Conservation (phyloP, 192 early-diverging fungal species). For the Allomyces macrogynus region DNA sequence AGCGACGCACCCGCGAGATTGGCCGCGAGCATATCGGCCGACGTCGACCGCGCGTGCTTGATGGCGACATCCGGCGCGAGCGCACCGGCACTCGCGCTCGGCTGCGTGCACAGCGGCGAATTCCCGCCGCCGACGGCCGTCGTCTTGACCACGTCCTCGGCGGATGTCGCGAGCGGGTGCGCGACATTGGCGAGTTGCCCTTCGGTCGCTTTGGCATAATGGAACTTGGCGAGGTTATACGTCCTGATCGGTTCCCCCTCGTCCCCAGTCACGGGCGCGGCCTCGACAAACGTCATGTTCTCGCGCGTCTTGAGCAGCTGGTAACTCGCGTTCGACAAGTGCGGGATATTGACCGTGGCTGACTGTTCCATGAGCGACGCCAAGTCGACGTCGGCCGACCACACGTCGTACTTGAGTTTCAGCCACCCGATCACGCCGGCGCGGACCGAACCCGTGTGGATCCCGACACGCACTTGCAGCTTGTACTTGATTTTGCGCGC, state of each 20-base stretch:
- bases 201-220: not conserved
- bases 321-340: slow-evolving; percentile 9
- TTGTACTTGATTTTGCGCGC: slow-evolving; percentile 2
- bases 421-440: slow-evolving; percentile 15
- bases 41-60: not conserved
- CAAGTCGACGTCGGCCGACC: slow-evolving; percentile 16
- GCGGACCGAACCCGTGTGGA: slow-evolving; percentile 15
- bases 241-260: not conserved
- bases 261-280: not conserved
- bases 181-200: not conserved
- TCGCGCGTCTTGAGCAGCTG: slow-evolving; percentile 3
- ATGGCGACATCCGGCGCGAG: not conserved
- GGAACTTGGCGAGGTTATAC: not conserved
- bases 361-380: slow-evolving; percentile 14
- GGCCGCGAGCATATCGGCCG: not conserved
- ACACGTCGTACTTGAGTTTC: slow-evolving; percentile 20
- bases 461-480: slow-evolving; percentile 11
- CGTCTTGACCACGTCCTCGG: not conserved
- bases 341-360: slow-evolving; percentile 8
- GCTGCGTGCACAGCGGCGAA: no score
- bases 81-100: no score
- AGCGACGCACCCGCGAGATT: not conserved
- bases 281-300: not conserved
- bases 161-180: not conserved
- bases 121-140: not conserved